phyloP scores from a whole-genome alignment of 305 asterid genomes.

The Ilex paraguariensis region DNA sequence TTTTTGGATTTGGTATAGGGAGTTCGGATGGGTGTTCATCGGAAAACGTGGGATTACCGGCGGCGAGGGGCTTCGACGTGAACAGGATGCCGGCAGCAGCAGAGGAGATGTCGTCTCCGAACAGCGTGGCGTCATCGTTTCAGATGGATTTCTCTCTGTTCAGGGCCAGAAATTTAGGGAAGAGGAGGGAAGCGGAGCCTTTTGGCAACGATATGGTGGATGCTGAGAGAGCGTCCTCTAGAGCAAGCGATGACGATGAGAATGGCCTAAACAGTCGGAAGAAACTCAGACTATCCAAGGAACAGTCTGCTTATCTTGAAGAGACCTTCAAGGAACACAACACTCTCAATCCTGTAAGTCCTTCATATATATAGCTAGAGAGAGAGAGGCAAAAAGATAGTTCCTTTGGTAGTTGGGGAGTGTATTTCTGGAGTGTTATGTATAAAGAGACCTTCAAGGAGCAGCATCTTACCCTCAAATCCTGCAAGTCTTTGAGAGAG shows the following conservation, averaged over 20 bases:
- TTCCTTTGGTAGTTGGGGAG: too few species aligned
- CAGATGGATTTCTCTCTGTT: not conserved
- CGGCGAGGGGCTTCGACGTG: not conserved
- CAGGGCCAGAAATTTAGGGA: not conserved
- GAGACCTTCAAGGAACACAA: conserved; percentile 1
- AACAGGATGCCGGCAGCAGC: not conserved
- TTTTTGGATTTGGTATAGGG: not conserved
- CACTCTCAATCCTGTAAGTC: conserved; percentile 6
- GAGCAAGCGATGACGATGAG: too few species aligned
- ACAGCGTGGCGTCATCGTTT: conserved; percentile 4
- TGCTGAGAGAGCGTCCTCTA: too few species aligned
- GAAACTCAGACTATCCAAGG: not conserved
- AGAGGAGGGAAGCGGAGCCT: not conserved
- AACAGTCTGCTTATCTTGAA: conserved; percentile 3
- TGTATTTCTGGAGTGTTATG: too few species aligned
- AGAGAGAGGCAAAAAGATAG: too few species aligned
- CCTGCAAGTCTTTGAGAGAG: too few species aligned
- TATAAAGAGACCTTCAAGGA: too few species aligned
- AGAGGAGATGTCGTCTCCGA: conserved; percentile 4
- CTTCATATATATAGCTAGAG: too few species aligned
- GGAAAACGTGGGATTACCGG: not conserved
- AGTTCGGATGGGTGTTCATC: conserved; percentile 4
- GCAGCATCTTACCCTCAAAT: too few species aligned
- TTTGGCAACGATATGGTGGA: too few species aligned
- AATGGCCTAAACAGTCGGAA: not conserved